Percentiles rank a stretch among this genome's conserved stretches.
Evolutionary conservation across 1,284 basidiomycete genomes (phyloP).

Genomic region (Hortiboletus rubellus): DNA sequence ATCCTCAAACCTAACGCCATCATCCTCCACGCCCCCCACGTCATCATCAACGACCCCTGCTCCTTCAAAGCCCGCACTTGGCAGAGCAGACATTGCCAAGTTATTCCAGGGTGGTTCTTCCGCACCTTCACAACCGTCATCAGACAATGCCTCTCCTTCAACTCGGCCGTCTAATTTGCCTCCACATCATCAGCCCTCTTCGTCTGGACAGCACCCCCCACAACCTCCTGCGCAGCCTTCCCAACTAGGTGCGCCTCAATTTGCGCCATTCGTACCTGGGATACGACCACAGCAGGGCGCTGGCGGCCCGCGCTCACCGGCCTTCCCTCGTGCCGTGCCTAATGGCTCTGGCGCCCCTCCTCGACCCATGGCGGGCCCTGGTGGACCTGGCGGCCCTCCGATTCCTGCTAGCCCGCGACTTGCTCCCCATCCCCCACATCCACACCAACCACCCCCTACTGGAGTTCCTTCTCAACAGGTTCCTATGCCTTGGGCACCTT

Average conservation of each 20-base stretch:
- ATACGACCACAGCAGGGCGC: constrained; percentile 45
- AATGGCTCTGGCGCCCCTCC: constrained; percentile 61
- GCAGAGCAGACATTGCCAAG: constrained; percentile 63
- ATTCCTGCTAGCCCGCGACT: constrained; percentile 67
- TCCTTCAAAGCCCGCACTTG: constrained; percentile 38
- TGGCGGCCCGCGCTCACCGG: constrained; percentile 62
- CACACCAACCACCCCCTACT: constrained; percentile 45
- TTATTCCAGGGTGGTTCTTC: constrained; percentile 58
- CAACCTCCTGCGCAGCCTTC: constrained; percentile 44
- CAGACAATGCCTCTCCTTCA: constrained; percentile 42
- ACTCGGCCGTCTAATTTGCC: constrained; percentile 47
- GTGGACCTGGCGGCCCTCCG: constrained; percentile 49
- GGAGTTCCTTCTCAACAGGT: constrained; percentile 45
- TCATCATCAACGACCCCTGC: constrained; percentile 31
- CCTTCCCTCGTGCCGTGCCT: constrained; percentile 57
- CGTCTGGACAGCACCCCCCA: constrained; percentile 40
- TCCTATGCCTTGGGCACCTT: constrained; percentile 36
- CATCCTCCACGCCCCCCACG: constrained; percentile 34
- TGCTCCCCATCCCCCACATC: constrained; percentile 55
- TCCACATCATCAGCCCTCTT: constrained; percentile 39
- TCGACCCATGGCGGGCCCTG: constrained; percentile 55
- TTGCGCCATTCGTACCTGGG: constrained; percentile 46
- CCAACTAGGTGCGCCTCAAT: constrained; percentile 46
- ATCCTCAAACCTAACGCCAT: constrained; percentile 31
- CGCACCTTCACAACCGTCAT: constrained; percentile 29